These are phyloP conservation scores for Atkinsonella texensis DNA, from an alignment of 2,329 filamentous ascomycete species.

Conservation along the genomic window DNA sequence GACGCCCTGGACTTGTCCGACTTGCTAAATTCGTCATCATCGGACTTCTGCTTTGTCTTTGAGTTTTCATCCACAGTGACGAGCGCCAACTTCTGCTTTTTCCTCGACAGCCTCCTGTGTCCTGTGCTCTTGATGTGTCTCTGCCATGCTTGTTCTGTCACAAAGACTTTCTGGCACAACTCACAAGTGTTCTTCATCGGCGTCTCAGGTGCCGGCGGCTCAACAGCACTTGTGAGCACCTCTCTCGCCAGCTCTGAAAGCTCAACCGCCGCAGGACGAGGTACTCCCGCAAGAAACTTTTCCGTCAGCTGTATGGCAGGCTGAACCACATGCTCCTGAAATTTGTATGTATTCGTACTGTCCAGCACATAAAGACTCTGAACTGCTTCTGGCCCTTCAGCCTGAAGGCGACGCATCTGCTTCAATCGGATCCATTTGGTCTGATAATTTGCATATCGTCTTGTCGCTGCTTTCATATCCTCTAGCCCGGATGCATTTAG, in stretches of 20 bases:
- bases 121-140: conserved; percentile 25
- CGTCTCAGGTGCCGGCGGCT: conserved; percentile 37
- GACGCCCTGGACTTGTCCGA: conserved; percentile 10
- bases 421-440: conserved; percentile 79
- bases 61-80: conserved; percentile 17
- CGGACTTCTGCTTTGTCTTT: not conserved
- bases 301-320: conserved; percentile 51
- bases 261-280: conserved; percentile 38
- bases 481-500: conserved; percentile 53
- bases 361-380: conserved; percentile 67
- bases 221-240: conserved; percentile 40
- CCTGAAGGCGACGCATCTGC: conserved; percentile 55
- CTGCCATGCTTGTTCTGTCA: conserved; percentile 40
- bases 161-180: conserved; percentile 52
- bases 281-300: conserved; percentile 47
- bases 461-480: conserved; percentile 68
- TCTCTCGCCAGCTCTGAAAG: conserved; percentile 36
- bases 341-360: conserved; percentile 55
- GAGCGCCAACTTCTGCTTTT: conserved; percentile 25
- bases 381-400: conserved; percentile 36
- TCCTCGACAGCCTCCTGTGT: conserved; percentile 23
- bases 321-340: conserved; percentile 49
- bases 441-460: conserved; percentile 80
- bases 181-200: conserved; percentile 55
- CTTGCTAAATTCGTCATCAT: not conserved